These are phyloP conservation scores for Penicillium sumatraense DNA, from an alignment of 2,329 filamentous ascomycete genomes.

Conservation along the genomic window DNA sequence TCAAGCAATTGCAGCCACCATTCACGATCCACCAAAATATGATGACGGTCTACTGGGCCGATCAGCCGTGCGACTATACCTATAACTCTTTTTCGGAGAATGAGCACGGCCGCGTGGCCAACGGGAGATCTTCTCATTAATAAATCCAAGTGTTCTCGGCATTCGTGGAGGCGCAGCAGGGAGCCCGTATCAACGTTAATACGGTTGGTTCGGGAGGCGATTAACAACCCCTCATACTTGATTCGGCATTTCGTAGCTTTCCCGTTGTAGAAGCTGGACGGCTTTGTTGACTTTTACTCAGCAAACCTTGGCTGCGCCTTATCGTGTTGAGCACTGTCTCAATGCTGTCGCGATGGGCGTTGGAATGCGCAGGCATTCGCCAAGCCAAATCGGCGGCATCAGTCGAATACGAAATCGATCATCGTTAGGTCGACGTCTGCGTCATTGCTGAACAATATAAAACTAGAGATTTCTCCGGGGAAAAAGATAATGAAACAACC, in stretches of 20 bases:
- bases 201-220: too few relatives aligned
- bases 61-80: not conserved
- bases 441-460: not conserved
- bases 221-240: slow-evolving; percentile 6
- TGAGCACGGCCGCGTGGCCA: not conserved
- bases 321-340: not conserved
- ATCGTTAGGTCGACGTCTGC: not conserved
- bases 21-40: not conserved
- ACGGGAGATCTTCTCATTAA: not conserved
- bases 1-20: slow-evolving; percentile 1
- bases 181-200: not conserved
- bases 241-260: slow-evolving; percentile 11
- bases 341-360: not conserved
- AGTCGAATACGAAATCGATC: not conserved
- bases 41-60: not conserved
- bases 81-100: not conserved
- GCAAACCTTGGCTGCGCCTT: not conserved
- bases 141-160: not conserved
- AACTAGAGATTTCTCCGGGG: too few relatives aligned
- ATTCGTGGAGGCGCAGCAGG: slow-evolving; percentile 7
- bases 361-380: not conserved
- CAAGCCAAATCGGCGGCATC: not conserved
- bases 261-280: slow-evolving; percentile 5
- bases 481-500: not conserved
- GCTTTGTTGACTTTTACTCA: not conserved